Evolutionary conservation across 208 protist genomes (phyloP).

Genomic region (Trypanosoma lewisi): DNA sequence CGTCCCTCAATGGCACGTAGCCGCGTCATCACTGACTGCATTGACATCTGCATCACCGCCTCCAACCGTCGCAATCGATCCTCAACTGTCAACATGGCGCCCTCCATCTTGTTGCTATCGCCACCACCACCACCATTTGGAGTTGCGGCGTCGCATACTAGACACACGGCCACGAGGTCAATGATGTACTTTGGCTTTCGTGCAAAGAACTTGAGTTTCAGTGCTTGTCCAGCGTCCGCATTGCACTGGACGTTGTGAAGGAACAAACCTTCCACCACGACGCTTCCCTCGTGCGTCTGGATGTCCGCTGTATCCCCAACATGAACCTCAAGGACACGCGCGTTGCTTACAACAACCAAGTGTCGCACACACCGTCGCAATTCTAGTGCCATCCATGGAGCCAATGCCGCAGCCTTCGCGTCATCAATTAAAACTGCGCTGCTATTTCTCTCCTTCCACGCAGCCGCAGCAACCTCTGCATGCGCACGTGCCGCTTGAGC

Average conservation of each 20-base stretch:
- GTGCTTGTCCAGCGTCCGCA: slow-evolving; percentile 12
- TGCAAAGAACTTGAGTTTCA: slow-evolving; percentile 44
- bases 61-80: slow-evolving; percentile 20
- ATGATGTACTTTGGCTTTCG: slow-evolving; percentile 17
- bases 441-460: slow-evolving; percentile 1
- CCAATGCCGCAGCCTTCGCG: neutral
- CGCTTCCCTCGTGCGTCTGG: slow-evolving; percentile 25
- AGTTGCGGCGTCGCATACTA: slow-evolving; percentile 8
- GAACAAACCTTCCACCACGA: slow-evolving; percentile 5
- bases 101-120: neutral
- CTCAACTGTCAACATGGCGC: slow-evolving; percentile 5
- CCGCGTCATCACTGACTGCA: slow-evolving; percentile 22
- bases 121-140: neutral
- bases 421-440: slow-evolving; percentile 1
- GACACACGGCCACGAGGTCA: slow-evolving; percentile 18
- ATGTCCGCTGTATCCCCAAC: slow-evolving; percentile 3
- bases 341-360: slow-evolving; percentile 30
- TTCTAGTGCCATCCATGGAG: slow-evolving; percentile 26
- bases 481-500: slow-evolving; percentile 1
- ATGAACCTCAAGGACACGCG: slow-evolving; percentile 19
- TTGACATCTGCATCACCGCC: slow-evolving; percentile 11
- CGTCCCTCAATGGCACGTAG: slow-evolving; percentile 26
- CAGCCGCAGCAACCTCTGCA: slow-evolving; percentile 5
- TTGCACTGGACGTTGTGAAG: slow-evolving; percentile 13
- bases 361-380: slow-evolving; percentile 13